Base-by-base conservation (phyloP, 2,329 filamentous ascomycete species). In the Trichoderma polysporum region DNA sequence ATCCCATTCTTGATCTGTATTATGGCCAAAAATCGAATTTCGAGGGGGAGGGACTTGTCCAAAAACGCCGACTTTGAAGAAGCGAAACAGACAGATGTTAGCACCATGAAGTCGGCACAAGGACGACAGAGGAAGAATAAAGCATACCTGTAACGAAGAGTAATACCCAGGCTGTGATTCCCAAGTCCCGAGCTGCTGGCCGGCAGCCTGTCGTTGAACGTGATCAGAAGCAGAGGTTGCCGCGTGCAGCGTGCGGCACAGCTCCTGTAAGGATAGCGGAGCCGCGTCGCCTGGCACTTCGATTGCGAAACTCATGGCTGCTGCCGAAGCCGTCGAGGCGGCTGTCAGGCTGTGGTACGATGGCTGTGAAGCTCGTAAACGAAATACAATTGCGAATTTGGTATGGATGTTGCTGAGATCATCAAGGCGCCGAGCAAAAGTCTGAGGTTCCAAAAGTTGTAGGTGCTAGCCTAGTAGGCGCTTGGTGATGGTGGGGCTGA, bases 1-100 rank as follows among this genome's bases (percentile, higher is more conserved):
- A 98, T 94, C 65, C 94, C 95, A 77, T 98, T 97, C 77, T 98
- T 98, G 63, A 99, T 85, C 76, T 97, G 92, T 71, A 98, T 97
- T 67, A 98, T 88, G 64, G 94, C 91, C 12, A 97, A 88, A 74
- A 97, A 93, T 69, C 95, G 91, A 62, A 94, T 86, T 73, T 96
- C 90, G 67, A 87, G 80, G 1, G 92, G 91, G 1, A 96, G 82
- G 2, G 88, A 88, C 69, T 88, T 88, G 80, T 97, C 91, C 70
- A 97, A 85, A 76, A 94, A 97, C 39, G 93, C 86, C 72, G 90
- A 86, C 61, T 64, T 12, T 4, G 19, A 53, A 19, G n/a, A 12
- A 27, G 27, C n/a, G 50, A 25, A 45, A 39, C 29, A 62, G 35
- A 31, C 17, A 62, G 13, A 25, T 17, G 50, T 64, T 56, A 64